phyloP scores from a whole-genome alignment of 2,329 filamentous ascomycete species.

The Curvularia spicifera region DNA sequence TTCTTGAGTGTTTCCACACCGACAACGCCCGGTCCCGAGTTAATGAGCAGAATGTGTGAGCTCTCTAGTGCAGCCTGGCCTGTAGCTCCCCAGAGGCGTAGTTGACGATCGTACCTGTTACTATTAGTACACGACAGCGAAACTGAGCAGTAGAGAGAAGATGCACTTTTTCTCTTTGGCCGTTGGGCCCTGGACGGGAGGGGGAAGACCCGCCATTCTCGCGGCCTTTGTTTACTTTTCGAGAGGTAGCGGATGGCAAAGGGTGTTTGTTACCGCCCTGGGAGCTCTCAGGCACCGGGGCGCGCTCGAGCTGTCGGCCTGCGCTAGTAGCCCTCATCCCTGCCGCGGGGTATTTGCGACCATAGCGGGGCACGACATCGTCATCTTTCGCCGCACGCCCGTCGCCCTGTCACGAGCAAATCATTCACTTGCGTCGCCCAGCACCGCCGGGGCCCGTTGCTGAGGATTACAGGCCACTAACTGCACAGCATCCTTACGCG shows the following conservation, averaged over 20 bases:
- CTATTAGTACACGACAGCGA: slow-evolving; percentile 47
- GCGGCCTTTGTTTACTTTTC: background rate
- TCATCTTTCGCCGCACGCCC: slow-evolving; percentile 10
- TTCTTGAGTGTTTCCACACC: slow-evolving; percentile 95
- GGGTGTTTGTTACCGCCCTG: slow-evolving; percentile 8
- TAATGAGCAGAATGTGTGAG: slow-evolving; percentile 88
- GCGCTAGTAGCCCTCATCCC: slow-evolving; percentile 21
- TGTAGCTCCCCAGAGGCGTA: slow-evolving; percentile 91
- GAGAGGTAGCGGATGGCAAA: background rate
- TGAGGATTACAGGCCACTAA: background rate
- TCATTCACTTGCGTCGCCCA: slow-evolving; percentile 5
- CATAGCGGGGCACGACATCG: slow-evolving; percentile 14
- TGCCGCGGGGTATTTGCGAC: slow-evolving; percentile 18
- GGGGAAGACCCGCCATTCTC: slow-evolving; percentile 48
- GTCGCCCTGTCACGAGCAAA: slow-evolving; percentile 12
- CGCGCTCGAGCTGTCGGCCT: slow-evolving; percentile 12
- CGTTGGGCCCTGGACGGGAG: slow-evolving; percentile 51
- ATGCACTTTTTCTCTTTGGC: slow-evolving; percentile 60
- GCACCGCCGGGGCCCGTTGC: background rate
- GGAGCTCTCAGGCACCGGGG: slow-evolving; percentile 6
- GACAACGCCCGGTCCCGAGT: slow-evolving; percentile 83
- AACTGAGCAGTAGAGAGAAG: background rate
- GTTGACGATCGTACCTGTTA: slow-evolving; percentile 83
- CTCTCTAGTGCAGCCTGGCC: slow-evolving; percentile 90
- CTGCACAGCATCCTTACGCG: too few species aligned